Evolutionary conservation across 2,329 filamentous ascomycete species (phyloP), one percentile per base, ranked within the genome.

Genomic region (Diaporthe sp.): DNA sequence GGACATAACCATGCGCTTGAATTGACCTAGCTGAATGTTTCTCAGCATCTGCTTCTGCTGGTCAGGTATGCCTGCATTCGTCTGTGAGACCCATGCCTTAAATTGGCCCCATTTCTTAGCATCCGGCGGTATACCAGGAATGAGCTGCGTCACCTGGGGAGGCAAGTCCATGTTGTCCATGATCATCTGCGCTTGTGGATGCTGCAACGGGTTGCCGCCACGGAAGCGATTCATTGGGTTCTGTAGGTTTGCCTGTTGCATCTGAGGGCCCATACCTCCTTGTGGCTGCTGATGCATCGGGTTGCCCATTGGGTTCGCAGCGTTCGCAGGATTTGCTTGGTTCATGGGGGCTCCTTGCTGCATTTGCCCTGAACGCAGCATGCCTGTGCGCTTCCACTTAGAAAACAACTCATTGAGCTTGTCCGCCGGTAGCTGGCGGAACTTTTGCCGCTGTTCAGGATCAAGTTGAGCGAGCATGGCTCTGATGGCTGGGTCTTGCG

Each of bases 81-180:
- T 72, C 42, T 83, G 82, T 13, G 75, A 75, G 5, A 87, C 76
- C 84, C 85, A 88, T 2, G 77, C 73, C 77, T 86, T 86, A 15
- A 89, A 79, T 4, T 88, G 85, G 22, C 81, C 81, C 87, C 87
- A 89, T 75, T 86, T 89, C 79, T 87, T 87, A 7, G 87, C 77
- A 0, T 88, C 85, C 0, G 81, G 78, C 2, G 86, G 85, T 3
- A 87, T 81, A n/a, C 70, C 66, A 32, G 30, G 58, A 15, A 74
- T 58, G 30, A 35, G 39, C 78, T 19, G 84, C 75, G 7, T 87
- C 77, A 75, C 74, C 19, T 81, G 79, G 3, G 78, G 76, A 0
- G 86, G 86, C 0, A 89, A 75, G 15, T 89, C 87, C 85, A 89
- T 85, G 13, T 77, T 81, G 74, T 89, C 87, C 85, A 89, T 88